phyloP scores from a whole-genome alignment of 164 flowering plant species.

The Magnolia officinalis region DNA sequence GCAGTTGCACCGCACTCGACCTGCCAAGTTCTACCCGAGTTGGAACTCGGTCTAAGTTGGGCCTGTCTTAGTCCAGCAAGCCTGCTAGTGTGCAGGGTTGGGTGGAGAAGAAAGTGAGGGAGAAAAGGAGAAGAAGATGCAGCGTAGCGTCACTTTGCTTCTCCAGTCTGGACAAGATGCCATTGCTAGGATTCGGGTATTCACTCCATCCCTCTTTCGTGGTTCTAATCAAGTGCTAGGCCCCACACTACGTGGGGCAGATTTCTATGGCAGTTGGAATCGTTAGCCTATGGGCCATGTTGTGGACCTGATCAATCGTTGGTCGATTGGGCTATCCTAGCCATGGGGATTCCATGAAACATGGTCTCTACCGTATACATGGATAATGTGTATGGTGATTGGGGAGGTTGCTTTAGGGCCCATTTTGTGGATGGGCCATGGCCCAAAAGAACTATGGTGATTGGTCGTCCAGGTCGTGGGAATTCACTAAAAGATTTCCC shows the following conservation, averaged over 20 bases:
- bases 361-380: neutral
- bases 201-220: too few species aligned
- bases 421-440: neutral
- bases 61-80: too few species aligned
- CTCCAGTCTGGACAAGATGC: constrained; percentile 83
- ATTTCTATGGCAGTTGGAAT: neutral
- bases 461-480: neutral
- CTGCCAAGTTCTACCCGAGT: too few species aligned
- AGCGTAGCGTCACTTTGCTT: constrained; percentile 86
- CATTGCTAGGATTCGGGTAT: too few species aligned
- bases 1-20: too few species aligned
- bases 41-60: too few species aligned
- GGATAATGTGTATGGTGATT: neutral
- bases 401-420: neutral
- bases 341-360: neutral
- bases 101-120: constrained; percentile 29
- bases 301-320: neutral
- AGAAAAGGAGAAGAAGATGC: constrained; percentile 81
- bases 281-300: neutral
- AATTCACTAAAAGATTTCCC: too few species aligned
- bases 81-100: too few species aligned
- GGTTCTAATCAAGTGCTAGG: too few species aligned
- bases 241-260: too few species aligned
- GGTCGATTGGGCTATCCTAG: too few species aligned
- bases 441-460: neutral